Evolutionary conservation across 2,329 filamentous ascomycete species (phyloP), one percentile per base, ranked within the genome.

Genomic region (Cordyceps javanica): DNA sequence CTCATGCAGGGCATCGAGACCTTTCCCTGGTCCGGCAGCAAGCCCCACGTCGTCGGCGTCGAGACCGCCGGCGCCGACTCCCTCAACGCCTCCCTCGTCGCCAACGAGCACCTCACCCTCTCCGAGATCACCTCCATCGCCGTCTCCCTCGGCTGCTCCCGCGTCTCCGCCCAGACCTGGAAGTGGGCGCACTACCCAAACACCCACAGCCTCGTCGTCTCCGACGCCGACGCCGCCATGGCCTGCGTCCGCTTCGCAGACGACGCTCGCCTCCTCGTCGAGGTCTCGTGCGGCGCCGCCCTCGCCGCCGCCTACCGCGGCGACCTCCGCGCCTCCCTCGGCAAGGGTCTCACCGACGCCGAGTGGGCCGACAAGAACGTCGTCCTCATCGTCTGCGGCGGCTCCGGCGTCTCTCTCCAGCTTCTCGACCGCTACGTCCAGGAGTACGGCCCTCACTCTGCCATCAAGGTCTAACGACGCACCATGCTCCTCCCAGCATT

Each of bases 361-460:
- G 79, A 90, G 61, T 86, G 80, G 72, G 75, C 77, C 0, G 74
- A 81, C 58, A 88, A 85, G 68, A 90, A 89, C 62, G 82, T 97
- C 6, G 91, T 97, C 2, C 76, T 97, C 55, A 79, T 96, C 25
- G 85, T 97, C 7, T 97, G 93, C 67, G 93, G 93, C 45, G 89
- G 89, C 5, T 86, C 81, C 23, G 85, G 85, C 68, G 81, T 90
- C 36, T 83, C 81, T 2, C 69, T 87, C 59, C 79, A 82, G 36
- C 79, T 86, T 66, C 72, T 91, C 54, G 74, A 77, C 54, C 76
- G 73, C 58, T 91, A 87, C 69, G 75, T 76, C 61, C 72, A 77
- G 62, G 70, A 68, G 62, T 84, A 77, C 61, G 64, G 61, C 10
- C 56, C 51, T 14, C 62, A 70, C 60, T 68, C 70, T 3, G 62